phyloP scores from a whole-genome alignment of 495 filamentous ascomycete species.

The Ascobolus immersus region DNA sequence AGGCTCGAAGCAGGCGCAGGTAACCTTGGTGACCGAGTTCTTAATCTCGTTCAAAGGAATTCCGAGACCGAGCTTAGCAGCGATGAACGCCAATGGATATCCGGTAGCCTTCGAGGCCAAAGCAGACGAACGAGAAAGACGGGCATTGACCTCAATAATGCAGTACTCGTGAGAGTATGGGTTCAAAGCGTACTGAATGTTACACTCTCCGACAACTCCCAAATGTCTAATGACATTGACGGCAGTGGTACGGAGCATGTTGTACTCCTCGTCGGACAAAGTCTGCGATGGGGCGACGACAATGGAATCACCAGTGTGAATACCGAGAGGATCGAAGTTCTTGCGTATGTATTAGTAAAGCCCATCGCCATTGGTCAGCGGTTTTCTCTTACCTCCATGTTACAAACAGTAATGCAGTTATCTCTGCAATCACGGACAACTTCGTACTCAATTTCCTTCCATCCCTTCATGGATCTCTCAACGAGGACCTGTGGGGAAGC shows the following conservation, averaged over 20 bases:
- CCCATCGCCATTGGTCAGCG: not conserved
- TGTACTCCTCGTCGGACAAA: slow-evolving; percentile 91
- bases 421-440: slow-evolving; percentile 87
- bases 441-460: slow-evolving; percentile 98
- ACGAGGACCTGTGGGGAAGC: slow-evolving; percentile 89
- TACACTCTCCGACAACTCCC: slow-evolving; percentile 93
- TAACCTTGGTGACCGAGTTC: slow-evolving; percentile 88
- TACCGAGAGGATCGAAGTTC: slow-evolving; percentile 95
- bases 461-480: slow-evolving; percentile 96
- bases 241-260: slow-evolving; percentile 95
- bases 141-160: slow-evolving; percentile 96
- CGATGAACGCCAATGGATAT: slow-evolving; percentile 87
- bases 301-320: slow-evolving; percentile 95
- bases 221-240: slow-evolving; percentile 96
- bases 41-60: slow-evolving; percentile 92
- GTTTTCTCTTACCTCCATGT: slow-evolving; percentile 52
- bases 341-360: slow-evolving; percentile 3
- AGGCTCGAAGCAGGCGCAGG: slow-evolving; percentile 96
- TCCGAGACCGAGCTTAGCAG: slow-evolving; percentile 78
- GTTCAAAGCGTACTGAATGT: slow-evolving; percentile 94
- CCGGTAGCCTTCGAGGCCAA: slow-evolving; percentile 92
- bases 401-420: slow-evolving; percentile 98
- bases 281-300: slow-evolving; percentile 95
- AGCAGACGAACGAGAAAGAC: slow-evolving; percentile 81
- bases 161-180: slow-evolving; percentile 93